Conservation (phyloP, 371 early-diverging fungal species). For the Mucor sp. region DNA sequence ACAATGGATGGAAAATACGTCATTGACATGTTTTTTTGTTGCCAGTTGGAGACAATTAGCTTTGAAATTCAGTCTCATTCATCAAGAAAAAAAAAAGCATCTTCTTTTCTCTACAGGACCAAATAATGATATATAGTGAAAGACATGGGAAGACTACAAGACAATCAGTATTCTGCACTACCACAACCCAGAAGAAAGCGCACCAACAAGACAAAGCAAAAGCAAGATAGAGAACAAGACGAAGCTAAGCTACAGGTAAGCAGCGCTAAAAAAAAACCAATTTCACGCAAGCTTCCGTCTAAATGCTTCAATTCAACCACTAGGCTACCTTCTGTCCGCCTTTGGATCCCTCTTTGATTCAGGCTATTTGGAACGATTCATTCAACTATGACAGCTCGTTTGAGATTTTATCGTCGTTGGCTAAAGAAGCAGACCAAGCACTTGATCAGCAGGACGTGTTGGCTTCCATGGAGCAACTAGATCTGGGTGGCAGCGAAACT, state of each 20-base stretch:
- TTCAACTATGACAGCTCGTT: slow-evolving; percentile 19
- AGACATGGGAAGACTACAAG: slow-evolving; percentile 28
- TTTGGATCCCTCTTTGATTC: slow-evolving; percentile 28
- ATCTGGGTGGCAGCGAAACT: slow-evolving; percentile 15
- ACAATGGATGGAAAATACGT: no score
- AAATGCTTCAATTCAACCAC: background rate
- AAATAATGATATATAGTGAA: slow-evolving; percentile 11
- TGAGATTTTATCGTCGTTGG: slow-evolving; percentile 19
- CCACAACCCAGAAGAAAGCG: background rate
- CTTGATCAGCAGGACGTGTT: slow-evolving; percentile 11
- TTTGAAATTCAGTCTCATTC: no score
- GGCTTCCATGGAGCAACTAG: background rate
- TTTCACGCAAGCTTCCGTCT: background rate
- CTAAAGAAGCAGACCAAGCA: slow-evolving; percentile 25
- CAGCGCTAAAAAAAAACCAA: background rate
- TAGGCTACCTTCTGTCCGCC: slow-evolving; percentile 31
- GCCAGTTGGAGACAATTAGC: no score
- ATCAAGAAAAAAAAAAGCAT: background rate
- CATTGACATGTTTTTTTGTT: no score
- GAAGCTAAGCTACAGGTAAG: slow-evolving; percentile 21
- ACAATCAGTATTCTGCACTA: slow-evolving; percentile 18
- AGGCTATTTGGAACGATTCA: slow-evolving; percentile 33
- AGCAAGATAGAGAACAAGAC: slow-evolving; percentile 9
- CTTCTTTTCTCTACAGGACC: background rate
- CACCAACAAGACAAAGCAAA: background rate